Evolutionary conservation across 345 rosid species (phyloP), one percentile per base, ranked within the genome.

Genomic region (Trapa incisa): DNA sequence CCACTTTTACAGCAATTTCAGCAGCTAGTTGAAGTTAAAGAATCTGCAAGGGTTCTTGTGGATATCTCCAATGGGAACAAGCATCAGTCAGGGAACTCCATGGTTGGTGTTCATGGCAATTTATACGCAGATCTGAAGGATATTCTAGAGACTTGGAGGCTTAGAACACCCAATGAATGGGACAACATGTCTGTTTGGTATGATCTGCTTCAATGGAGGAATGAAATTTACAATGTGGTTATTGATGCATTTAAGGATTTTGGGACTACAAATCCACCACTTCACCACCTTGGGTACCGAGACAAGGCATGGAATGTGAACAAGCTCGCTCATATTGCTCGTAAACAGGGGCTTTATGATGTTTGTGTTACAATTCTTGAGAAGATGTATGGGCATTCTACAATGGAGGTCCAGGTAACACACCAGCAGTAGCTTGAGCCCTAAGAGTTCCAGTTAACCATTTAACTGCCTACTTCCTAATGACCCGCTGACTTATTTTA

Each of bases 231-330:
- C 75, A 94, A 84, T 79, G 85, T 86, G 75, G 92, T 89, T 36
- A 91, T 91, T 39, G 99, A 94, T 74, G 92, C 97, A 35, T 94
- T 94, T 81, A 94, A 94, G 82, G 99, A 94, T 67, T 81, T 86
- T 53, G 81, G 68, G 64, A 72, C 78, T 69, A 67, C 89, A 65
- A 94, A 94, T 75, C 80, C 91, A 61, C 29, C 29, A 0, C 96
- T 94, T 64, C 91, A 89, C 77, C 97, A 89, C 79, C 97, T 94
- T 76, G 99, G 97, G 61, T 94, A 78, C 77, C 99, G 96, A 71
- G 97, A 94, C 82, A 91, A 91, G 78, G 97, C 99, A 10, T 94
- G 99, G 99, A 94, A 86, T 76, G 97, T 94, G 71, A 94, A 94
- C 81, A 91, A 91, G 85, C 95, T 94, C 63, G 99, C 99, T 68